Evolutionary conservation across 352 stramenopile genomes (phyloP), one percentile per base, ranked within the genome.

Genomic region (Pythium rishiriense): DNA sequence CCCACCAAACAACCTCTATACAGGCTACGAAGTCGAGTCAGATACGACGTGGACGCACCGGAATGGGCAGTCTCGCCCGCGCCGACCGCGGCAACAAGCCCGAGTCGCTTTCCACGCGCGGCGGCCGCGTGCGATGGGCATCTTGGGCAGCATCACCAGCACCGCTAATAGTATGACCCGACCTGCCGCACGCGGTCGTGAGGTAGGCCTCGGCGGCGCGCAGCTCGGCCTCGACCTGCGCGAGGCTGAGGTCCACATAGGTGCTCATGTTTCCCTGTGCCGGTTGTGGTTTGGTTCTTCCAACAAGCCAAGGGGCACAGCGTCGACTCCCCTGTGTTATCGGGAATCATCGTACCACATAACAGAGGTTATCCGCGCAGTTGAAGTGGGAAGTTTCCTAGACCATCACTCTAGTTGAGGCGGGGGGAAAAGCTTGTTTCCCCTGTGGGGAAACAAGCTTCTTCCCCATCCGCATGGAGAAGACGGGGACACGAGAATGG

Each of bases 211-310:
- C 81, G 0, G 84, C 80, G 4, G 64, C 72, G 11, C 72, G 79
- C 21, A 93, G 70, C 49, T 93, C 84, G 21, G 86, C 78, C 54
- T 93, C 80, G 3, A 91, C 75, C 55, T 90, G 73, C 35, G 75
- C 73, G 35, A 93, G 58, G 41, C 73, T 90, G 45, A 87, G 64
- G 4, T 60, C 41, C 25, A 65, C 46, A 33, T 50, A 21, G 15
- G 17, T 7, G 28, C 53, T 29, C 58, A 67, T 54, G 1, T 26
- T 37, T 28, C 17, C 14, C 15, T 41, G 35, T 41, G 35, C 35
- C 17, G 35, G 31, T 11, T 37, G 31, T 37, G 6, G 31, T 37
- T 11, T 43, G 37, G n/a, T n/a, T n/a, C n/a, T 17, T 17, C 37
- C 37, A 43, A 48, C 56, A 52, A 72, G n/a, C n/a, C n/a, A n/a